Percentiles rank a stretch among this genome's conserved stretches.
Evolutionary conservation across 1,284 basidiomycete species (phyloP).

Genomic region (Boletus holoroseus): DNA sequence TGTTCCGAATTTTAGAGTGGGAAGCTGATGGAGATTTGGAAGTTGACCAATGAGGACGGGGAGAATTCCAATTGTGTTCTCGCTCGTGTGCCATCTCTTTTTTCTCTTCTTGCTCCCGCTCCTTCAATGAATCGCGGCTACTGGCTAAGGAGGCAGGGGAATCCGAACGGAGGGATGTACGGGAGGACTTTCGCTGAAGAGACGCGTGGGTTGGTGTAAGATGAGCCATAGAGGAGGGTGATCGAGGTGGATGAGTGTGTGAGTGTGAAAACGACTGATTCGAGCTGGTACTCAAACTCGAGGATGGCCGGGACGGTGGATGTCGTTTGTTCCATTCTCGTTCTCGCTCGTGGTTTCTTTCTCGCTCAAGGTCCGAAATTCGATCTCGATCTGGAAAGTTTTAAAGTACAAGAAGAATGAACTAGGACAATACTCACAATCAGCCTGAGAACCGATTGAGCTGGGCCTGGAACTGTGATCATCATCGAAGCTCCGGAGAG

Average conservation of each 20-base stretch:
- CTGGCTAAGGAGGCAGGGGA: conserved; percentile 40
- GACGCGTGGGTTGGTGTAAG: conserved; percentile 32
- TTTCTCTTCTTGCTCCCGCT: conserved; percentile 34
- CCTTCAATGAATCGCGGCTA: conserved; percentile 33
- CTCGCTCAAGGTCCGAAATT: conserved; percentile 38
- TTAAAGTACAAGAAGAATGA: not conserved
- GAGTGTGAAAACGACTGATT: conserved; percentile 34
- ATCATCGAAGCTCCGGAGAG: conserved; percentile 37
- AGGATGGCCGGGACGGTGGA: conserved; percentile 29
- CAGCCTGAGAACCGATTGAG: conserved; percentile 43
- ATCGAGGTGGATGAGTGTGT: conserved; percentile 33
- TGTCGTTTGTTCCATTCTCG: conserved; percentile 53
- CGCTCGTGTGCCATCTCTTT: conserved; percentile 39
- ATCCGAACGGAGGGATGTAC: conserved; percentile 35
- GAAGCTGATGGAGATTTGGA: conserved; percentile 22
- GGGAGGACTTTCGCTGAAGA: conserved; percentile 30
- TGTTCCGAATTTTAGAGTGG: conserved; percentile 4
- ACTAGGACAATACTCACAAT: conserved; percentile 36
- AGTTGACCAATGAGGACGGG: conserved; percentile 45
- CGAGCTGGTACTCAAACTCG: conserved; percentile 31
- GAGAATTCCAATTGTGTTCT: conserved; percentile 58
- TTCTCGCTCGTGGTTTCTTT: conserved; percentile 44
- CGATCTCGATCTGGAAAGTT: conserved; percentile 40
- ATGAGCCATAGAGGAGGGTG: conserved; percentile 33
- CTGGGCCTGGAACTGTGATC: conserved; percentile 39